Base-by-base conservation (phyloP, 176 grass and related monocot genomes). In the Areca catechu region DNA sequence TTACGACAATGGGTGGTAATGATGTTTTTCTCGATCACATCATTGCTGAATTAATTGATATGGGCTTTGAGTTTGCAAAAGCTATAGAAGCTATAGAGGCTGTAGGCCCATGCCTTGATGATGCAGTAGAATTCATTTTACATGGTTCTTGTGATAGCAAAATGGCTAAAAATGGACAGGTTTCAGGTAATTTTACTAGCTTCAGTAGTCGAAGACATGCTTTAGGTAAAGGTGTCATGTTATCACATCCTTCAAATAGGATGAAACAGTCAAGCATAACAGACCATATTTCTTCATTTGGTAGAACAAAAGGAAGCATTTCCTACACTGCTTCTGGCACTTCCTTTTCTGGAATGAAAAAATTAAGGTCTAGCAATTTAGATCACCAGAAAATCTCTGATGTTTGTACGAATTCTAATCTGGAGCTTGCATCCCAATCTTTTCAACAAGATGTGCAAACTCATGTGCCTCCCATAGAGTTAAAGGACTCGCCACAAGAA, bases 21-120 rank as follows among this genome's bases (percentile, higher is more conserved):
- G 65, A 71, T 52, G 49, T 83, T 23, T 84, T 73, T 22, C 51
- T 65, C 19, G 86, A 97, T 55, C 61, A 48, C 48, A 66, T 82
- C 56, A 81, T 97, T 17, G 83, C 87, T 4, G 76, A 85, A 74
- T 74, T 91, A 66, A 65, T 97, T 2, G 78, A 91, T 57, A 97
- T 97, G 87, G 93, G 93, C 20, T 97, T 97, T 50, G 78, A 97
- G 19, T 88, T 91, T 19, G 62, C 68, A 57, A 52, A 66, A 78
- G 77, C 87, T 64, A 77, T 47, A 51, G 51, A 79, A 51, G 92
- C 86, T n/a, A 66, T 91, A 34, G 72, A 66, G 51, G 60, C 71
- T 18, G 80, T 76, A 1, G 86, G 80, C 23, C 68, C 86, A 2
- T 59, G 67, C 19, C 71, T 63, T 30, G 74, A 78, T 49, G 68